phyloP scores from a whole-genome alignment of 2,329 filamentous ascomycete species.

The Alternaria metachromatica region DNA sequence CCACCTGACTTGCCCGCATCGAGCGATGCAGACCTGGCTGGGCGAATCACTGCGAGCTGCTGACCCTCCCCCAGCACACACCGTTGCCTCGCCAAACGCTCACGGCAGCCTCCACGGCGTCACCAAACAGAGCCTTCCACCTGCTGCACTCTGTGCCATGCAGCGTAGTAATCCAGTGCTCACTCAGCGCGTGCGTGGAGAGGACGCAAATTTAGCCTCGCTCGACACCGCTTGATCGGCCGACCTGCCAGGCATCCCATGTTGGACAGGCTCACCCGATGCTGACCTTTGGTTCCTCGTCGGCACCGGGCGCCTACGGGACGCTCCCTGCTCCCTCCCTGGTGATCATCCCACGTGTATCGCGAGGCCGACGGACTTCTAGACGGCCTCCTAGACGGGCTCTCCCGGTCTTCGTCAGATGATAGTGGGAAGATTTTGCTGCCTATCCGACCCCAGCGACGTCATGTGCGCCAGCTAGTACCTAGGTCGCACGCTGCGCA shows the following conservation, averaged over 20 bases:
- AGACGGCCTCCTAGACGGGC: constrained; percentile 7
- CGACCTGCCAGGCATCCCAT: constrained; percentile 19
- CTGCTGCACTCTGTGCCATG: constrained; percentile 13
- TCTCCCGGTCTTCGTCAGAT: constrained; percentile 24
- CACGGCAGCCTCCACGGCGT: constrained; percentile 18
- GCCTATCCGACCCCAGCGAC: constrained; percentile 9
- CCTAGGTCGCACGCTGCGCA: constrained; percentile 2
- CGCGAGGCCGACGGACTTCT: neutral
- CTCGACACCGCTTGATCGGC: constrained; percentile 16
- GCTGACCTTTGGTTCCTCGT: constrained; percentile 1
- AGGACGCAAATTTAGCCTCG: neutral
- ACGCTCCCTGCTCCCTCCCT: constrained; percentile 22
- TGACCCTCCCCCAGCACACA: constrained; percentile 18
- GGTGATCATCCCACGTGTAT: constrained; percentile 26
- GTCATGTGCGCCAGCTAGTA: constrained; percentile 17
- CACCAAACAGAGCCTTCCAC: constrained; percentile 7
- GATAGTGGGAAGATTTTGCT: constrained; percentile 18
- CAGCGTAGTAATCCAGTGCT: constrained; percentile 5
- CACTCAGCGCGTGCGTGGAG: constrained; percentile 4
- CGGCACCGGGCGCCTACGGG: constrained; percentile 19
- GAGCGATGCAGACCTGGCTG: constrained; percentile 16
- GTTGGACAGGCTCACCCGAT: neutral
- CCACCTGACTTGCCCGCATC: constrained; percentile 26
- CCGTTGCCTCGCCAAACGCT: constrained; percentile 26
- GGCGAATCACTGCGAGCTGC: constrained; percentile 19